Percentiles rank a stretch among this genome's conserved stretches.
These are phyloP conservation scores for Solanum pinnatisectum DNA, from an alignment of 257 asterid species.

Conservation along the genomic window DNA sequence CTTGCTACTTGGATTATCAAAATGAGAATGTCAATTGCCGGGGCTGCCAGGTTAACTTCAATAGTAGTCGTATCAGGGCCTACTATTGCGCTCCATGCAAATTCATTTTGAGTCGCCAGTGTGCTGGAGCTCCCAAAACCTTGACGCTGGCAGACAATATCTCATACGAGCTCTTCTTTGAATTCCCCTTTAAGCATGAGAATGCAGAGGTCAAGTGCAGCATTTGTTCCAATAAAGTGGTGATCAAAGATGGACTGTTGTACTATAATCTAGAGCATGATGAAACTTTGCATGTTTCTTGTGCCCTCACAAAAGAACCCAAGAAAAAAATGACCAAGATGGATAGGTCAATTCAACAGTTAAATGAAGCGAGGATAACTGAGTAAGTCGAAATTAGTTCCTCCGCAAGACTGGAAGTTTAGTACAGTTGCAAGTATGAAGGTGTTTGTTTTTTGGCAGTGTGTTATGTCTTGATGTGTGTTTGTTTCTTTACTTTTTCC, in stretches of 20 bases:
- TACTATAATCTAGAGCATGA: neutral
- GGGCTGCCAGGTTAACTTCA: neutral
- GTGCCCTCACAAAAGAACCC: neutral
- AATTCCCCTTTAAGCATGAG: neutral
- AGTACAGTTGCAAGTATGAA: neutral
- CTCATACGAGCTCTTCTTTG: neutral
- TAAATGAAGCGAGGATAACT: neutral
- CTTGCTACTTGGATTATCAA: neutral
- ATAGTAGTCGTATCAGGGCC: neutral
- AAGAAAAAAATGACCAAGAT: neutral
- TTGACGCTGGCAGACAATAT: neutral
- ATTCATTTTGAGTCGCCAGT: neutral
- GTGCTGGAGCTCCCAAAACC: neutral
- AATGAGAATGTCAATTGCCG: neutral
- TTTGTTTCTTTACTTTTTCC: neutral
- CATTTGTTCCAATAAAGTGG: neutral
- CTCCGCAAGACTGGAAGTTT: conserved; percentile 27
- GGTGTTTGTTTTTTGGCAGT: neutral
- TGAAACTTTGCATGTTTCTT: neutral
- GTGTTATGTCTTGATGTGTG: neutral
- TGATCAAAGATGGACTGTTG: neutral
- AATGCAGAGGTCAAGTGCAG: neutral
- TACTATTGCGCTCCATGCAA: neutral
- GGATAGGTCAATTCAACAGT: neutral
- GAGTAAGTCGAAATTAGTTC: neutral